These are phyloP conservation scores for Circinella minor DNA, from an alignment of 371 early-diverging fungal genomes.

Conservation along the genomic window DNA sequence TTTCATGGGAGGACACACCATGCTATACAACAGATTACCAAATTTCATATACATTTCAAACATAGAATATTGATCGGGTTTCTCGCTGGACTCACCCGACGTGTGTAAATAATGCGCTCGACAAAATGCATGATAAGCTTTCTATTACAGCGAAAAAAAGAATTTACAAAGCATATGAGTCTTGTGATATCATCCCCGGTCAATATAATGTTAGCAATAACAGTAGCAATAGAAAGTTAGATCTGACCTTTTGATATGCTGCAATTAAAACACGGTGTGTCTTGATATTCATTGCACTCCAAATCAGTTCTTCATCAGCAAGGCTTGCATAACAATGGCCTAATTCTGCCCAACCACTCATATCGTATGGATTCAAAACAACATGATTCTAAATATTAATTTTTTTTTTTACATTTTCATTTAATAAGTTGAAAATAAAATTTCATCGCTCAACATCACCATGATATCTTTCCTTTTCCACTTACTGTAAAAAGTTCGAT, in stretches of 20 bases:
- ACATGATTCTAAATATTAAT: slow-evolving; percentile 38
- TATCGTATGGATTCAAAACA: slow-evolving; percentile 61
- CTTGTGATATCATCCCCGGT: too few relatives aligned
- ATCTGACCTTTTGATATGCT: slow-evolving; percentile 61
- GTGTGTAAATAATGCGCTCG: slow-evolving; percentile 40
- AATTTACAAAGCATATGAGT: too few relatives aligned
- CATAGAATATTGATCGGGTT: slow-evolving; percentile 15
- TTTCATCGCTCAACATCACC: too few relatives aligned
- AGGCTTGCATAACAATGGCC: slow-evolving; percentile 61
- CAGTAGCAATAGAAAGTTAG: too few relatives aligned
- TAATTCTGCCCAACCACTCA: slow-evolving; percentile 69
- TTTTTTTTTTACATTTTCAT: too few relatives aligned
- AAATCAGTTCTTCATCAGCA: slow-evolving; percentile 69
- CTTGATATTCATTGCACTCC: slow-evolving; percentile 68
- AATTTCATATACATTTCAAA: slow-evolving; percentile 60
- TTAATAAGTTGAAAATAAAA: too few relatives aligned
- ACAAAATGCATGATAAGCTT: slow-evolving; percentile 60
- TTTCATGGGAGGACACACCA: slow-evolving; percentile 72
- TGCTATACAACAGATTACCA: slow-evolving; percentile 67
- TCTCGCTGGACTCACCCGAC: not conserved
- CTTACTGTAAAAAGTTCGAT: slow-evolving; percentile 61
- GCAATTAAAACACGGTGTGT: slow-evolving; percentile 54
- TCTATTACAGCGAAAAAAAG: slow-evolving; percentile 32
- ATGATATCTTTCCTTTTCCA: not conserved
- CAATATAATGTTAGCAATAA: too few relatives aligned